Conservation (phyloP, 2,329 filamentous ascomycete species). For the Botryotinia convoluta region DNA sequence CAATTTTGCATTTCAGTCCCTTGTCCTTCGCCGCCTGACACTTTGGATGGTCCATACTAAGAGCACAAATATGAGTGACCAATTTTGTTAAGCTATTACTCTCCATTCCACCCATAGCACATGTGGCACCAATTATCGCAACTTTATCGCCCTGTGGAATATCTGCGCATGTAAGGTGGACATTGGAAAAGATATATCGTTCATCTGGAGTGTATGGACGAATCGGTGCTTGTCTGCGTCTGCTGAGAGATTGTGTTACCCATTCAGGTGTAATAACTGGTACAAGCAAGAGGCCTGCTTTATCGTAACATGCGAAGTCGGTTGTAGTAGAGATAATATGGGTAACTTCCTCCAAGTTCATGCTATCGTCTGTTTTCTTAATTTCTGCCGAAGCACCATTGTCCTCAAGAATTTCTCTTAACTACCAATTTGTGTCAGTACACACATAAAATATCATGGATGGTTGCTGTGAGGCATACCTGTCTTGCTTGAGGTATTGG, state of each 20-base stretch:
- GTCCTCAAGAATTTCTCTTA: slow-evolving; percentile 32
- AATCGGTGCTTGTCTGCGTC: slow-evolving; percentile 70
- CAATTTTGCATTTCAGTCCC: slow-evolving; percentile 71
- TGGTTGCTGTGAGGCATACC: not conserved
- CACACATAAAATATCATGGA: not conserved
- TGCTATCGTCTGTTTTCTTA: slow-evolving; percentile 42
- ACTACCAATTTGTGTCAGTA: slow-evolving; percentile 21
- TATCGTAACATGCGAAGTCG: slow-evolving; percentile 85
- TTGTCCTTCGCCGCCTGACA: slow-evolving; percentile 62
- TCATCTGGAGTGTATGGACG: slow-evolving; percentile 89
- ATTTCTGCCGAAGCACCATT: slow-evolving; percentile 40
- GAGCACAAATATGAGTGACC: slow-evolving; percentile 85
- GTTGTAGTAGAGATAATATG: slow-evolving; percentile 74
- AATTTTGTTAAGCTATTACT: slow-evolving; percentile 66
- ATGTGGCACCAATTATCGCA: slow-evolving; percentile 82
- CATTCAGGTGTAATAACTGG: slow-evolving; percentile 81
- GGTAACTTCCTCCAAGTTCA: slow-evolving; percentile 48
- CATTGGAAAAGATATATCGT: slow-evolving; percentile 81
- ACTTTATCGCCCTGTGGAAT: slow-evolving; percentile 86
- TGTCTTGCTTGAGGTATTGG: slow-evolving; percentile 22
- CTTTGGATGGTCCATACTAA: slow-evolving; percentile 72
- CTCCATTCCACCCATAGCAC: slow-evolving; percentile 86
- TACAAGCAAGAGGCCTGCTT: slow-evolving; percentile 72
- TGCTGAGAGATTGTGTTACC: slow-evolving; percentile 69
- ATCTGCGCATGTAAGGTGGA: slow-evolving; percentile 78